Conservation (phyloP, 495 filamentous ascomycete species). For the Trichoderma asperelloides region DNA sequence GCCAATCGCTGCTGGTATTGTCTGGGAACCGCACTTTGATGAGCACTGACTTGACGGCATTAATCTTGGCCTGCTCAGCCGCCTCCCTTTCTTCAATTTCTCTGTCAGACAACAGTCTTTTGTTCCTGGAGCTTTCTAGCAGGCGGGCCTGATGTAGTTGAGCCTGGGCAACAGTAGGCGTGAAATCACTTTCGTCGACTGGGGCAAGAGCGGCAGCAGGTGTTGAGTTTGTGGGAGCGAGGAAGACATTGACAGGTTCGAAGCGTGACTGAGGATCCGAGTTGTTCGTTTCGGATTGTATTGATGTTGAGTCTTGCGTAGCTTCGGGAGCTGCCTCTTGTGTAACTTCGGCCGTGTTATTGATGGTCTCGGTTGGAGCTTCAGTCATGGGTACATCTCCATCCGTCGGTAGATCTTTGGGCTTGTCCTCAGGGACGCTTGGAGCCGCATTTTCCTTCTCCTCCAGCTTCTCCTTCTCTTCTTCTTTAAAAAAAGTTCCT, state of each 20-base stretch:
- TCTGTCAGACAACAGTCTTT: conserved; percentile 58
- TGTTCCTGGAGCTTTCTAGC: conserved; percentile 51
- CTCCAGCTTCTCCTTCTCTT: conserved; percentile 18
- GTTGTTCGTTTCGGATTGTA: conserved; percentile 9
- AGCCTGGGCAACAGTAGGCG: conserved; percentile 77
- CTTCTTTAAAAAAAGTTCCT: conserved; percentile 52
- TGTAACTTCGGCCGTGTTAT: background rate
- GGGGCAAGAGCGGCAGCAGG: conserved; percentile 61
- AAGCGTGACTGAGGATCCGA: conserved; percentile 15
- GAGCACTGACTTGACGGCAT: conserved; percentile 55
- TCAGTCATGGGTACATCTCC: conserved; percentile 15
- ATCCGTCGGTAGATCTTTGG: background rate
- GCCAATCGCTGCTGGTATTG: conserved; percentile 58
- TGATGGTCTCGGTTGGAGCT: conserved; percentile 2
- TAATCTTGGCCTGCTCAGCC: conserved; percentile 50
- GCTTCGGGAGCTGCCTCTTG: background rate
- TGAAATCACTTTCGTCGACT: conserved; percentile 65
- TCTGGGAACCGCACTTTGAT: conserved; percentile 86
- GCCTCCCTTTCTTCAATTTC: conserved; percentile 52
- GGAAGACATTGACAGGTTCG: conserved; percentile 58
- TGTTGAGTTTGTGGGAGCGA: conserved; percentile 59
- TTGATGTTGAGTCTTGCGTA: conserved; percentile 8
- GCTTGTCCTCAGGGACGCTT: background rate
- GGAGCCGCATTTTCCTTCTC: conserved; percentile 10
- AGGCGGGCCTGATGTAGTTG: conserved; percentile 72